Base-by-base conservation (phyloP, 768 basidiomycete genomes). In the Asterophora parasitica region DNA sequence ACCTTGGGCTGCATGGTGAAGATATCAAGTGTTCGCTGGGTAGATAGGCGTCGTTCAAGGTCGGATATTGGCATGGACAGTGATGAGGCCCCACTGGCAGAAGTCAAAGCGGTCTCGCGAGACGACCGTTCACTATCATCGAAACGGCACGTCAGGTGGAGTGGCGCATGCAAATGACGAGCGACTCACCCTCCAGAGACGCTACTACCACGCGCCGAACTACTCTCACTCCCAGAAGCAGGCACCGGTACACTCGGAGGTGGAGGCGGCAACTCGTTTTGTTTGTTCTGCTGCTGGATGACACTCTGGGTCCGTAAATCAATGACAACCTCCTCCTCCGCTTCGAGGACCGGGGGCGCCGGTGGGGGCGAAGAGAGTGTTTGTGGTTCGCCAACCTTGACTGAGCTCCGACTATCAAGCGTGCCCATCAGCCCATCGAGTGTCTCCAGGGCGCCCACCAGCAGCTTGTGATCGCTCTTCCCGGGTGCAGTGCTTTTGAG, bases 1-100 rank as follows among this genome's bases (percentile, higher is more conserved):
- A 92, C 95, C 80, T 92, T 93, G 1, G 87, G 87, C 53, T 80
- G 78, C 92, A 99, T 95, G 1, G 91, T 90, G 64, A 99, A 99
- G 37, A 99, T 83, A 64, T 99, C 96, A 23, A 97, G 68, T 7
- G 90, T 90, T 15, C 78, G 73, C 26, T 85, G 79, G 1, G 90
- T 85, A 23, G 83, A 76, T 28, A 99, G 73, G 20, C 90, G 74
- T 28, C 77, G 72, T 62, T 98, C 95, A 12, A 99, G 76, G 54
- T 93, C 89, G 20, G 78, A 67, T 15, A 95, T 68, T 5, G 88
- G 76, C 58, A 76, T 76, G 10, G 70, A 65, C 50, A 79, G 62
- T 1, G 73, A 71, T 15, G 83, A 80, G 23, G 65, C 68, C 35
- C 73, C 71, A 49, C 76, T 78, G 31, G 74, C 63, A 4, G 83